Evolutionary conservation across 2,329 filamentous ascomycete species (phyloP).

Genomic region (Chaetothyriales sp.): DNA sequence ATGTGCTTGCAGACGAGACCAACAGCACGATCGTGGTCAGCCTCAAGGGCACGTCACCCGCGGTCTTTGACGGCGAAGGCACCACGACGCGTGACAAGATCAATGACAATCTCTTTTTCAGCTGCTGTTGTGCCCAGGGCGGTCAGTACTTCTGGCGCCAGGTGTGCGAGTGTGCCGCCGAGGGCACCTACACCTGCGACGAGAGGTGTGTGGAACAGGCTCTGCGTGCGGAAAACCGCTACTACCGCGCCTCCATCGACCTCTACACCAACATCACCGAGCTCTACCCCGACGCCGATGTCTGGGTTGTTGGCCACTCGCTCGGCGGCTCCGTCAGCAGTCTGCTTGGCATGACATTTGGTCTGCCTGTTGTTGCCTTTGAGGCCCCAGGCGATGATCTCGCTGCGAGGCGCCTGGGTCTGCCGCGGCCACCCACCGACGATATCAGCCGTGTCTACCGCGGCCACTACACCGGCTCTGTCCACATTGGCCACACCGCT

Average conservation of each 20-base stretch:
- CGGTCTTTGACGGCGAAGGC: conserved; percentile 89
- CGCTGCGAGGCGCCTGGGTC: conserved; percentile 65
- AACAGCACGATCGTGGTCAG: conserved; percentile 85
- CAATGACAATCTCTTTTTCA: conserved; percentile 96
- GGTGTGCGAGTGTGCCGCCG: conserved; percentile 74
- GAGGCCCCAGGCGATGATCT: conserved; percentile 86
- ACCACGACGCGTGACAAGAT: conserved; percentile 95
- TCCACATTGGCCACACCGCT: conserved; percentile 88
- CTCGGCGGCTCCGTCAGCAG: conserved; percentile 78
- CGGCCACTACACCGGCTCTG: conserved; percentile 58
- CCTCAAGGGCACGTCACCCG: conserved; percentile 77
- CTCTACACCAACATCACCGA: conserved; percentile 85
- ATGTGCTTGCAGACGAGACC: conserved; percentile 73
- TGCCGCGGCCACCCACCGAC: conserved; percentile 68
- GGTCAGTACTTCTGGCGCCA: conserved; percentile 80
- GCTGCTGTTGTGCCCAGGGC: conserved; percentile 91
- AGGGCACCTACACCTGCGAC: conserved; percentile 77
- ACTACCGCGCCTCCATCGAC: conserved; percentile 78
- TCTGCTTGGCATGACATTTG: conserved; percentile 81
- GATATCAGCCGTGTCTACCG: conserved; percentile 57
- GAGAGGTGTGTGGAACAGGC: conserved; percentile 70
- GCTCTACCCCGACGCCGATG: conserved; percentile 65
- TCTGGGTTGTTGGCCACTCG: conserved; percentile 88
- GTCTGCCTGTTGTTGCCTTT: conserved; percentile 78
- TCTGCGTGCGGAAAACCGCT: conserved; percentile 67